These are phyloP conservation scores for Botryotinia globosa DNA, from an alignment of 2,329 filamentous ascomycete species.

Conservation along the genomic window DNA sequence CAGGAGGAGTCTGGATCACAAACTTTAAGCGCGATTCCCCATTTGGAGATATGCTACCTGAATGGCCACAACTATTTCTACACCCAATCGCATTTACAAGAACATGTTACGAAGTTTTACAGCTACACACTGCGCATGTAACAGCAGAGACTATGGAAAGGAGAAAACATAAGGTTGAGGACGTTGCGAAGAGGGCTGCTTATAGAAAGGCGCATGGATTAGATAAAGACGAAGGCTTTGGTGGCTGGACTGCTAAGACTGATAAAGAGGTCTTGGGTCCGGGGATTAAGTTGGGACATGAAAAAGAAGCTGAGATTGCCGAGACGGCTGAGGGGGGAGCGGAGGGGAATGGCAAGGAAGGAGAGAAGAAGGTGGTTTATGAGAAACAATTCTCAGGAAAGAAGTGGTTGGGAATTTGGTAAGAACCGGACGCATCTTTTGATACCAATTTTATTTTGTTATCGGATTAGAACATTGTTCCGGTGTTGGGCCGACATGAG, in stretches of 20 bases:
- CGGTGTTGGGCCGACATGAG: background rate
- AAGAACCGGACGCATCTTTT: conserved; percentile 22
- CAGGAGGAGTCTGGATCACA: conserved; percentile 68
- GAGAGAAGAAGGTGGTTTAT: conserved; percentile 39
- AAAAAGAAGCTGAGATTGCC: conserved; percentile 2
- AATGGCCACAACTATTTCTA: conserved; percentile 62
- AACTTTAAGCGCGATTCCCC: conserved; percentile 80
- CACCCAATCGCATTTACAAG: conserved; percentile 67
- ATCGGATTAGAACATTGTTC: background rate
- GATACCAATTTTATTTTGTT: background rate
- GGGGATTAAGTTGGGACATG: conserved; percentile 33
- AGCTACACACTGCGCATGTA: conserved; percentile 71
- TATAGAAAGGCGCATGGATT: conserved; percentile 85
- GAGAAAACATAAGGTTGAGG: conserved; percentile 71
- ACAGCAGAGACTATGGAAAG: conserved; percentile 67
- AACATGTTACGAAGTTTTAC: conserved; percentile 68
- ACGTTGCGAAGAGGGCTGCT: conserved; percentile 80
- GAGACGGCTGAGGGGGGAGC: conserved; percentile 9
- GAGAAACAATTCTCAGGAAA: conserved; percentile 57
- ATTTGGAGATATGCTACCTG: conserved; percentile 74
- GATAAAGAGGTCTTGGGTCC: conserved; percentile 38
- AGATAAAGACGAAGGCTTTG: conserved; percentile 59
- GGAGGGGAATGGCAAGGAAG: conserved; percentile 27
- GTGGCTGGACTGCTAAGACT: conserved; percentile 46
- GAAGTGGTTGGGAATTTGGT: conserved; percentile 86